phyloP scores from a whole-genome alignment of 2,329 filamentous ascomycete species.

The Clathrospora elynae region DNA sequence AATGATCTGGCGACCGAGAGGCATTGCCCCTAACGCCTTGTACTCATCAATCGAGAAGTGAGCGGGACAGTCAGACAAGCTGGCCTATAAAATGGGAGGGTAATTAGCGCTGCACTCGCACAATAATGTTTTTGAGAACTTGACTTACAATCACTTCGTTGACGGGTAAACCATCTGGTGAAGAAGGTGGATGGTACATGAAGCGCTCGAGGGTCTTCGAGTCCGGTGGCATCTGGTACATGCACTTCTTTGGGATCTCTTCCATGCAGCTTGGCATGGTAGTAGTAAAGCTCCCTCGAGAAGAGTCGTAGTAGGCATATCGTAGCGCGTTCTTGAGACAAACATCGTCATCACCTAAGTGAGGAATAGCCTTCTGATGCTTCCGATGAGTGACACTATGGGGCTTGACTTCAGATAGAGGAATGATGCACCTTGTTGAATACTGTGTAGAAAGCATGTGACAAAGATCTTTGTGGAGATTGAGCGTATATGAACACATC shows the following conservation, averaged over 20 bases:
- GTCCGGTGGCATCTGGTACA: constrained; percentile 47
- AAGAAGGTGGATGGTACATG: constrained; percentile 41
- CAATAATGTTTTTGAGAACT: background rate
- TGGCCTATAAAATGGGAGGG: constrained; percentile 7
- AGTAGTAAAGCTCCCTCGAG: constrained; percentile 20
- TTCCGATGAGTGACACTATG: constrained; percentile 46
- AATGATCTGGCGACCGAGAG: constrained; percentile 52
- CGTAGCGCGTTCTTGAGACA: constrained; percentile 55
- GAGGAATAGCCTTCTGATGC: constrained; percentile 25
- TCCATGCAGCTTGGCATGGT: constrained; percentile 14
- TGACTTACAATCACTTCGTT: constrained; percentile 62
- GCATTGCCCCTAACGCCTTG: constrained; percentile 57
- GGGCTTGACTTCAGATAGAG: constrained; percentile 49
- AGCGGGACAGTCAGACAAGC: constrained; percentile 50
- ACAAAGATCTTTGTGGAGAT: constrained; percentile 16
- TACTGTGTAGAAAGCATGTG: constrained; percentile 5
- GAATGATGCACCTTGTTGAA: constrained; percentile 29
- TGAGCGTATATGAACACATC: constrained; percentile 16
- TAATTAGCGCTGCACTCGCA: background rate
- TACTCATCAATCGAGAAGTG: constrained; percentile 61
- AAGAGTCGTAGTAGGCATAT: constrained; percentile 43
- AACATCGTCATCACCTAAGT: constrained; percentile 44
- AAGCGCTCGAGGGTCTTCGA: constrained; percentile 50
- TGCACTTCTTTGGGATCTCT: constrained; percentile 43
- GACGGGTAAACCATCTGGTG: constrained; percentile 39